A percentile compares a stretch with the other conserved stretches of the same genome.
phyloP scores from a whole-genome alignment of 805 yeast genomes.

The Isabelozyma heimii region DNA sequence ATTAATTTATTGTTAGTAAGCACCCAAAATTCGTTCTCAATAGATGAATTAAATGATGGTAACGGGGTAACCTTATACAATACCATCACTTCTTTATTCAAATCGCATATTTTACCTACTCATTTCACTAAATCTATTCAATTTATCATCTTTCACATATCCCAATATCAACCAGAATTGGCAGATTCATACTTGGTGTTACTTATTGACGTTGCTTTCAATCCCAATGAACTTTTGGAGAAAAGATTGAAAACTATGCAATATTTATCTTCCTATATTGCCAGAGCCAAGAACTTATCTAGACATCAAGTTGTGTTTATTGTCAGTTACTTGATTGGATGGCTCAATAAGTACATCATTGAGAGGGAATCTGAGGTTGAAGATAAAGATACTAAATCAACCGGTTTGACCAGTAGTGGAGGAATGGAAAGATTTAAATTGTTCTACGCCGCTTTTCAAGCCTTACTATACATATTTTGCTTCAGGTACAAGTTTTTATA shows the following conservation, averaged over 20 bases:
- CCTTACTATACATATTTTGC: constrained; percentile 86
- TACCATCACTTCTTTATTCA: constrained; percentile 72
- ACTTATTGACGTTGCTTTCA: constrained; percentile 79
- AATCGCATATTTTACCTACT: constrained; percentile 82
- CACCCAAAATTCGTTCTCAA: constrained; percentile 48
- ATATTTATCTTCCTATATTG: constrained; percentile 84
- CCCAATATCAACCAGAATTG: constrained; percentile 79
- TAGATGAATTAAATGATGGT: constrained; percentile 53
- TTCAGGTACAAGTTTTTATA: constrained; percentile 70
- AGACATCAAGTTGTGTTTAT: constrained; percentile 77
- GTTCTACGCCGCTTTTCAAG: constrained; percentile 89
- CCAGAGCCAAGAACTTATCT: constrained; percentile 75
- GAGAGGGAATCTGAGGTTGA: constrained; percentile 85
- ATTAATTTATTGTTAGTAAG: constrained; percentile 55
- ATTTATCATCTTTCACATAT: constrained; percentile 73
- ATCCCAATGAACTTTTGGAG: constrained; percentile 63
- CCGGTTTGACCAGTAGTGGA: constrained; percentile 30
- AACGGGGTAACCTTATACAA: constrained; percentile 69
- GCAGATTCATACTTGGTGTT: constrained; percentile 82
- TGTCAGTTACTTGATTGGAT: constrained; percentile 74
- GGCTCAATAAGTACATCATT: constrained; percentile 77
- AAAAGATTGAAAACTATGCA: constrained; percentile 87
- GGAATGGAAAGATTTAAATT: constrained; percentile 92
- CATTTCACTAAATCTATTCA: constrained; percentile 89
- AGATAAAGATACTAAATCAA: constrained; percentile 23